Base-by-base conservation (phyloP, 768 basidiomycete species). In the Mycena vitilis region DNA sequence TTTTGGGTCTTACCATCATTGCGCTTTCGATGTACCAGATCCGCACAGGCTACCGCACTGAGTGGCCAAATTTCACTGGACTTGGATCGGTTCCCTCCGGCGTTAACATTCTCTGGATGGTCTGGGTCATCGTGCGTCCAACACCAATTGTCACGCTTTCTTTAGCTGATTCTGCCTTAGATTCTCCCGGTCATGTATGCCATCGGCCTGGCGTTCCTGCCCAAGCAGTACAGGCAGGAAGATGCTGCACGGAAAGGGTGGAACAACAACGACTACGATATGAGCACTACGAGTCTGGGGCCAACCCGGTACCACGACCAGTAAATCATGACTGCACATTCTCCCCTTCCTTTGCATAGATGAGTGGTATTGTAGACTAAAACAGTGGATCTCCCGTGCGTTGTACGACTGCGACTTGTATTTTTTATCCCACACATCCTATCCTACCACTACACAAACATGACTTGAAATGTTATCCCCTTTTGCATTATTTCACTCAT, bases 1-100 rank as follows among this genome's bases (percentile, higher is more conserved):
- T 87, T 16, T 62, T 89, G 1, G 90, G 89, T 0, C 72, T 90
- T 37, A 54, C 80, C 12, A 83, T 86, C 56, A 82, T 90, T 60
- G 84, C 73, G 9, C 76, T 88, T 12, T 81, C 86, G 30, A 77
- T 86, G 52, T 87, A 82, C 68, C 86, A 88, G 75, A 85, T 86
- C 18, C 78, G 82, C 53, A 78, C 76, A 20, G 87, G 87, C 4
- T 87, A 80, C 73, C 75, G 78, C 37, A 55, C 61, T 9, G 88
- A 90, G 74, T 91, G 88, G 88, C 78, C 81, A 0, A 74, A 65
- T 30, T 77, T 76, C 20, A 86, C 85, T 4, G 86, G 87, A 12
- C 81, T 81, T 18, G 83, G 76, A 12, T 67, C 76, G 13, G 60
- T 85, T 7, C 76, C 83, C 2, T 73, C 73, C 3, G 78, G 74